These are phyloP conservation scores for Rhodotorula kratochvilovae DNA, from an alignment of 768 basidiomycete species.

Conservation along the genomic window DNA sequence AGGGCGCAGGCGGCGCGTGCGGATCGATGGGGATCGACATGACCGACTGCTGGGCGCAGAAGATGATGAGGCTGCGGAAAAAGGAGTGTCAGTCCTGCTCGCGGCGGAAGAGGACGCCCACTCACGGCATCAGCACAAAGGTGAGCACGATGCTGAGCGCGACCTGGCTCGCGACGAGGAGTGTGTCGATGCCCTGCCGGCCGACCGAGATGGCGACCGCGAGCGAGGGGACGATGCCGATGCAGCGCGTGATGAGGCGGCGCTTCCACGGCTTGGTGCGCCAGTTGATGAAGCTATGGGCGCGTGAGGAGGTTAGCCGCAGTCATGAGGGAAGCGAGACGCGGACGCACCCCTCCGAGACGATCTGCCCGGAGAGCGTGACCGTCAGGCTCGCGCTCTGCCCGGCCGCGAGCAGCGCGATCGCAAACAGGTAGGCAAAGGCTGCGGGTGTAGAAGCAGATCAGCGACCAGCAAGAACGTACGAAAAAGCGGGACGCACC, in stretches of 20 bases:
- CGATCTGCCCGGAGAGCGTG: slow-evolving; percentile 78
- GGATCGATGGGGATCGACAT: slow-evolving; percentile 23
- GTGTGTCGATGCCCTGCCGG: slow-evolving; percentile 61
- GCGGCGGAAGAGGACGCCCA: not conserved
- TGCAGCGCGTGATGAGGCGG: slow-evolving; percentile 71
- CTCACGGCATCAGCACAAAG: slow-evolving; percentile 28
- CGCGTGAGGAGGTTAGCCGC: not conserved
- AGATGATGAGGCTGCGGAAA: slow-evolving; percentile 27
- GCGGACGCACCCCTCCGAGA: slow-evolving; percentile 62
- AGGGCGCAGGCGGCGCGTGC: not conserved
- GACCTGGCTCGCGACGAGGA: slow-evolving; percentile 84
- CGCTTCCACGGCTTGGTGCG: slow-evolving; percentile 64
- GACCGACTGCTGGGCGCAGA: slow-evolving; percentile 22
- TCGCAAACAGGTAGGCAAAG: slow-evolving; percentile 78
- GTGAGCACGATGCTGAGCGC: slow-evolving; percentile 66
- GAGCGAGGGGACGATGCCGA: slow-evolving; percentile 78
- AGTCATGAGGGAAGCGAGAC: not conserved
- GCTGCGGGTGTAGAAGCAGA: slow-evolving; percentile 50
- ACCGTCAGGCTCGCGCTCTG: slow-evolving; percentile 87
- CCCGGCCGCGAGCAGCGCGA: slow-evolving; percentile 77
- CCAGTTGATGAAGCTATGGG: slow-evolving; percentile 65
- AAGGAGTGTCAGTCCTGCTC: not conserved
- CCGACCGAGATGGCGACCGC: slow-evolving; percentile 71
- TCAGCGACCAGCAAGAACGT: not conserved
- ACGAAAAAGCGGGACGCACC: slow-evolving; percentile 50